Evolutionary conservation across 2,329 filamentous ascomycete species (phyloP).

Genomic region (Fusarium sp.): DNA sequence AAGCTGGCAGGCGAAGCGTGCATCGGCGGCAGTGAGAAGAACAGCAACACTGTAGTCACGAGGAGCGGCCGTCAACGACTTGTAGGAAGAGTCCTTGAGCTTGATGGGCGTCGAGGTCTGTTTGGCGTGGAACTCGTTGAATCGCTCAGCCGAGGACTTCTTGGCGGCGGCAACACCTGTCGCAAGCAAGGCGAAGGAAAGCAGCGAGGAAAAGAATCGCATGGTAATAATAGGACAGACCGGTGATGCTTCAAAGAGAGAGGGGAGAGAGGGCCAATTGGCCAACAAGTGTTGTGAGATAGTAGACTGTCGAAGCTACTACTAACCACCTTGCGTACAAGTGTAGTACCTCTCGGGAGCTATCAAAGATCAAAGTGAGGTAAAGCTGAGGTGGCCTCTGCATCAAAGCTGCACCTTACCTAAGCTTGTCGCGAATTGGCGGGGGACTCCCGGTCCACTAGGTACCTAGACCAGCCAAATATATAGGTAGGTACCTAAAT

Average conservation of each 20-base stretch:
- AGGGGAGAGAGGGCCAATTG: slow-evolving; percentile 37
- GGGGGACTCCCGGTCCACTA: neutral
- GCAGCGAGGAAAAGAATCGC: slow-evolving; percentile 71
- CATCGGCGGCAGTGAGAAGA: slow-evolving; percentile 85
- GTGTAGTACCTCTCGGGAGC: slow-evolving; percentile 24
- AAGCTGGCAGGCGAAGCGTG: slow-evolving; percentile 83
- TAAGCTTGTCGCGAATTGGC: slow-evolving; percentile 26
- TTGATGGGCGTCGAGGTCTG: slow-evolving; percentile 74
- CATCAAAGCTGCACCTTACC: slow-evolving; percentile 36
- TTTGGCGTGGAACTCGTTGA: slow-evolving; percentile 74
- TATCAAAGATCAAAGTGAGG: no score
- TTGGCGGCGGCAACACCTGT: slow-evolving; percentile 70
- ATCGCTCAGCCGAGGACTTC: slow-evolving; percentile 71
- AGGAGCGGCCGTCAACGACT: slow-evolving; percentile 76
- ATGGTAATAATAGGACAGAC: slow-evolving; percentile 58
- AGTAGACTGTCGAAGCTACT: slow-evolving; percentile 23
- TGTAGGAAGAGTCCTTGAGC: slow-evolving; percentile 79
- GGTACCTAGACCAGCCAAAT: no score
- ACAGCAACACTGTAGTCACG: slow-evolving; percentile 86
- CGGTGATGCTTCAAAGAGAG: neutral
- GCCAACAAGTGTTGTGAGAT: slow-evolving; percentile 27
- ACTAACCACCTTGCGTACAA: slow-evolving; percentile 13
- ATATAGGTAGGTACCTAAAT: no score
- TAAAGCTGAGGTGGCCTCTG: slow-evolving; percentile 52
- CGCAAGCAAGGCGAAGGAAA: slow-evolving; percentile 70